A percentile compares a stretch with the other conserved stretches of the same genome.
These are phyloP conservation scores for Musa balbisiana DNA, from an alignment of 202 grass and related monocot species.

Conservation along the genomic window DNA sequence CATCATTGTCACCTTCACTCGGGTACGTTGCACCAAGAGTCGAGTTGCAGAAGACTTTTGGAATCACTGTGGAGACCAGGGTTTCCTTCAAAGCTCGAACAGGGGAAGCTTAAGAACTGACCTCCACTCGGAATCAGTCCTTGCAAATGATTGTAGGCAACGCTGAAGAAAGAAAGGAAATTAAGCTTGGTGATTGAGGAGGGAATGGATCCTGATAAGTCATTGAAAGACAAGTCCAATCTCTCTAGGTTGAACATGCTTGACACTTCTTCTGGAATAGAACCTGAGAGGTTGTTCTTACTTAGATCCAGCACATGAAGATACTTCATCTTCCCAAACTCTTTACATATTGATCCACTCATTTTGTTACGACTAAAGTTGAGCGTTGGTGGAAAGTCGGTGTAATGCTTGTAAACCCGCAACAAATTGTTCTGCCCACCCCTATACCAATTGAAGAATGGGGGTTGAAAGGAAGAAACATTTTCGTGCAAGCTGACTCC, in stretches of 20 bases:
- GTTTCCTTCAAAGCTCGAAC: background rate
- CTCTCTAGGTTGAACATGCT: background rate
- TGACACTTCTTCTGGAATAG: background rate
- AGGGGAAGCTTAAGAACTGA: constrained; percentile 1
- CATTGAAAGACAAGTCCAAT: constrained; percentile 2
- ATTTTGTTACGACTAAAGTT: background rate
- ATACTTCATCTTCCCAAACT: background rate
- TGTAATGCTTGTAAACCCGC: background rate
- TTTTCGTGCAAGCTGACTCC: background rate
- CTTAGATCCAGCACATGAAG: background rate
- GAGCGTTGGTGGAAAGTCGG: background rate
- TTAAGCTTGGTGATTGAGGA: background rate
- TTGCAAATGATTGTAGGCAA: background rate
- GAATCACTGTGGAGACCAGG: background rate
- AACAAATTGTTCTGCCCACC: background rate
- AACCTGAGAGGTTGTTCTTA: background rate
- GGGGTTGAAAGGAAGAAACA: background rate
- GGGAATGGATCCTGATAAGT: background rate
- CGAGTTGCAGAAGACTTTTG: background rate
- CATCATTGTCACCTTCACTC: background rate
- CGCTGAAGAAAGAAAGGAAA: background rate
- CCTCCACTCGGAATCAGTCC: background rate
- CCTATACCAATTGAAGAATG: background rate
- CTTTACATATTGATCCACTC: background rate
- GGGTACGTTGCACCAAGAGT: background rate